A percentile compares a stretch with the other conserved stretches of the same genome.
Conservation (phyloP, 257 asterid genomes). For the Cynanchum wilfordii region DNA sequence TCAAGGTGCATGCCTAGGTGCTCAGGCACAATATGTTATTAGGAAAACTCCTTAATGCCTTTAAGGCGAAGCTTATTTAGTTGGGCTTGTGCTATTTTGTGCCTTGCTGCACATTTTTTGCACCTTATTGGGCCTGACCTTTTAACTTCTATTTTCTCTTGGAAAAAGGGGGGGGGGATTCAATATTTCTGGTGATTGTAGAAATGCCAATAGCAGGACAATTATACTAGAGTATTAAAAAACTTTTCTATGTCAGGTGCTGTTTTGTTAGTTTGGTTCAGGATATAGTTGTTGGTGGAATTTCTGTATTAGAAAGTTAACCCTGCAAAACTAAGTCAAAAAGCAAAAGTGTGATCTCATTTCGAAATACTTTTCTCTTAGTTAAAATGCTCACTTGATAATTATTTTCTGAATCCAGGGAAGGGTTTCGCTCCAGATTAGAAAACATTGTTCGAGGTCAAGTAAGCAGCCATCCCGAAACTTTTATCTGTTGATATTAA, state of each 20-base stretch:
- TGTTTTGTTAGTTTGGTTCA: background rate
- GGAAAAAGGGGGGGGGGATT: too few relatives aligned
- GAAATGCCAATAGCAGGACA: background rate
- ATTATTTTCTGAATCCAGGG: conserved; percentile 48
- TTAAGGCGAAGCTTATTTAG: too few relatives aligned
- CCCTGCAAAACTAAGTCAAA: background rate
- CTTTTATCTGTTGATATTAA: conserved; percentile 33
- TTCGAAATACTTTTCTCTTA: background rate
- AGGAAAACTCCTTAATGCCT: too few relatives aligned
- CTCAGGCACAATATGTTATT: too few relatives aligned
- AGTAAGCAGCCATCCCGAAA: conserved; percentile 61
- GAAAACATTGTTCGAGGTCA: conserved; percentile 71
- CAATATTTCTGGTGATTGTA: background rate
- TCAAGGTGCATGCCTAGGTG: too few relatives aligned
- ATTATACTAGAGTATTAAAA: too few relatives aligned
- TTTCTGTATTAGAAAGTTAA: background rate
- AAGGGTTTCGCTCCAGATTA: conserved; percentile 80
- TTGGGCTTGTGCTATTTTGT: too few relatives aligned
- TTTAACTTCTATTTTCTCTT: too few relatives aligned
- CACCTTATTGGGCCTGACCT: too few relatives aligned
- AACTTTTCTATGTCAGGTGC: background rate
- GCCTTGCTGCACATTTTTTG: too few relatives aligned
- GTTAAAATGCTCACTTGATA: conserved; percentile 12
- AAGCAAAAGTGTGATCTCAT: background rate
- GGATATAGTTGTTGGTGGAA: background rate